Evolutionary conservation across 2,329 filamentous ascomycete genomes (phyloP).

Genomic region (Colletotrichum lupini): DNA sequence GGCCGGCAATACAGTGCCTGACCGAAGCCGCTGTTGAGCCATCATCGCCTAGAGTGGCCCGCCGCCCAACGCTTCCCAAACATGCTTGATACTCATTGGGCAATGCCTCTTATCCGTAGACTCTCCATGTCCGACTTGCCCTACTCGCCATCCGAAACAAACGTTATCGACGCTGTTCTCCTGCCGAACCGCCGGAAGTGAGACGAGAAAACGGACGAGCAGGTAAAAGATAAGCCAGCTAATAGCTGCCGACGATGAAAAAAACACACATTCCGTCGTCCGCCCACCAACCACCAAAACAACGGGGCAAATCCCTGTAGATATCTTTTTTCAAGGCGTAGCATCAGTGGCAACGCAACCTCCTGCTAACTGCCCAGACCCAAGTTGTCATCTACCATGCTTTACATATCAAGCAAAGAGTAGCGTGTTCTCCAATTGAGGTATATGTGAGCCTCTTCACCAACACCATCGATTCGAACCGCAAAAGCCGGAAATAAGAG

Average conservation of each 20-base stretch:
- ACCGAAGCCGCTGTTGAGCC: conserved; percentile 5
- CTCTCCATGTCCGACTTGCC: neutral
- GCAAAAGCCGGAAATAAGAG: neutral
- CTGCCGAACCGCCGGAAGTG: neutral
- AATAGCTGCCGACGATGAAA: neutral
- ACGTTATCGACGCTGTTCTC: neutral
- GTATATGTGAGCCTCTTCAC: neutral
- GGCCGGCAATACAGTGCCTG: conserved; percentile 12
- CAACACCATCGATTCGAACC: neutral
- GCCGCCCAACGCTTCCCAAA: neutral
- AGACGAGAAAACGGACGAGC: neutral
- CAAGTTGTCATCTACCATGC: neutral
- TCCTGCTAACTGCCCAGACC: neutral
- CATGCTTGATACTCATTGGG: conserved; percentile 4
- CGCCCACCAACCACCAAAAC: conserved; percentile 1
- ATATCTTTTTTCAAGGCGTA: neutral
- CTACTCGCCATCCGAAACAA: conserved; percentile 2
- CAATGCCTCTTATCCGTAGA: neutral
- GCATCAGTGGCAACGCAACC: neutral
- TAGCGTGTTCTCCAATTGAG: no score
- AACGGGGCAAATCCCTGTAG: conserved; percentile 14
- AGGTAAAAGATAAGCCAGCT: neutral
- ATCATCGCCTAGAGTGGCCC: conserved; percentile 1
- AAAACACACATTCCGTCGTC: conserved; percentile 22
- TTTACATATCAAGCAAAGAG: no score